Conservation (phyloP, 495 filamentous ascomycete species). For the Neurospora tetraspora region DNA sequence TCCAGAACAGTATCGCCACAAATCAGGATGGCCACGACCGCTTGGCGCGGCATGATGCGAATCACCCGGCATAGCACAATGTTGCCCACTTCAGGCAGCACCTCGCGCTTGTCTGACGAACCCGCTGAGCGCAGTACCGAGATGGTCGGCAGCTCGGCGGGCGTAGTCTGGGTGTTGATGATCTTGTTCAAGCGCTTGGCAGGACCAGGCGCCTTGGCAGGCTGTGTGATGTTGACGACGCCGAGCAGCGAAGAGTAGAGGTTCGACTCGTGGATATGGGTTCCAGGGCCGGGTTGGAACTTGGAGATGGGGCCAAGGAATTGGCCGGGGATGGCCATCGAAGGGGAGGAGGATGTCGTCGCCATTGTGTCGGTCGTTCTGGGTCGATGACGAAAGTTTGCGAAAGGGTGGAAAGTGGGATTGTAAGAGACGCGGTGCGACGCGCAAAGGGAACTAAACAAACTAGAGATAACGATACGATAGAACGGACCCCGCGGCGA, state of each 20-base stretch:
- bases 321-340: conserved; percentile 59
- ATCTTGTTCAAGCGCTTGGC: conserved; percentile 48
- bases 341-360: conserved; percentile 10
- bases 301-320: conserved; percentile 55
- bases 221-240: conserved; percentile 41
- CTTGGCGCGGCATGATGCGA: conserved; percentile 73
- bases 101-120: conserved; percentile 48
- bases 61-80: conserved; percentile 76
- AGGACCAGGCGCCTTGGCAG: conserved; percentile 42
- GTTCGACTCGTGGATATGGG: conserved; percentile 60
- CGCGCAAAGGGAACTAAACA: neutral
- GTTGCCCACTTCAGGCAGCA: conserved; percentile 70
- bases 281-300: conserved; percentile 67
- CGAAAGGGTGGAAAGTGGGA: neutral
- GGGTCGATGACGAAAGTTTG: neutral
- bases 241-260: conserved; percentile 67
- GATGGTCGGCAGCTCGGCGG: conserved; percentile 28
- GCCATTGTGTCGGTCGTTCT: conserved; percentile 8
- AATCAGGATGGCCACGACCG: conserved; percentile 70
- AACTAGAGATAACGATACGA: neutral
- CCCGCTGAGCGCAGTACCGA: conserved; percentile 16
- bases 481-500: neutral
- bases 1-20: conserved; percentile 56
- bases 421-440: neutral
- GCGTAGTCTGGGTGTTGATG: conserved; percentile 21